Evolutionary conservation across 345 rosid species (phyloP).

Genomic region (Microthlaspi erraticum): DNA sequence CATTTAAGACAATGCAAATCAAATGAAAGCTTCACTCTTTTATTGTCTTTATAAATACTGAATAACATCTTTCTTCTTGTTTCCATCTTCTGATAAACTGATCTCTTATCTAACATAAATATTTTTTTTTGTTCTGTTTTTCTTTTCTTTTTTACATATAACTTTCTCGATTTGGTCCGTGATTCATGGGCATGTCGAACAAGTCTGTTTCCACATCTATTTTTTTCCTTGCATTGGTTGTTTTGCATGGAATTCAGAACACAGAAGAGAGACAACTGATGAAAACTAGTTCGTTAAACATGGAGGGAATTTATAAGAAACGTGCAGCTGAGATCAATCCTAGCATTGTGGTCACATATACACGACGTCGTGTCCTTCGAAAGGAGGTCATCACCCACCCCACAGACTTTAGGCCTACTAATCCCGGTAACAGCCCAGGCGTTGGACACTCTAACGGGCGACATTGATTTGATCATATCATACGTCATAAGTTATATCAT

Average conservation of each 20-base stretch:
- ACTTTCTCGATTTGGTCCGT: neutral
- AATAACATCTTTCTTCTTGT: slow-evolving; percentile 21
- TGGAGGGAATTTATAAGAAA: neutral
- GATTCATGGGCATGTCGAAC: slow-evolving; percentile 25
- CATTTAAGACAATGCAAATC: slow-evolving; percentile 17
- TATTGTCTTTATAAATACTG: slow-evolving; percentile 30
- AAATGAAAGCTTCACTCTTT: slow-evolving; percentile 17
- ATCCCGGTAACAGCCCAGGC: slow-evolving; percentile 48
- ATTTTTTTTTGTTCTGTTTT: neutral
- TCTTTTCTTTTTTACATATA: neutral
- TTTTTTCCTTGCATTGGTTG: slow-evolving; percentile 33
- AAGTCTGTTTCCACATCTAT: slow-evolving; percentile 20
- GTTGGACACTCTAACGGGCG: slow-evolving; percentile 46
- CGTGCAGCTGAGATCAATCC: neutral
- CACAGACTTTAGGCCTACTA: slow-evolving; percentile 43
- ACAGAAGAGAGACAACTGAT: slow-evolving; percentile 36
- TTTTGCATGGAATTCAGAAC: slow-evolving; percentile 28
- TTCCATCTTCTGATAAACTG: slow-evolving; percentile 13
- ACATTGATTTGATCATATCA: slow-evolving; percentile 29
- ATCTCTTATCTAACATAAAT: neutral
- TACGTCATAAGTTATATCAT: slow-evolving; percentile 13
- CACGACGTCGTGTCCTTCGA: slow-evolving; percentile 19
- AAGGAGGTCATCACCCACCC: slow-evolving; percentile 24
- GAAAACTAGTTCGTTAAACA: slow-evolving; percentile 23
- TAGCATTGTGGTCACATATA: slow-evolving; percentile 15